Evolutionary conservation across 2,329 filamentous ascomycete genomes (phyloP).

Genomic region (Fusarium pilosicola): DNA sequence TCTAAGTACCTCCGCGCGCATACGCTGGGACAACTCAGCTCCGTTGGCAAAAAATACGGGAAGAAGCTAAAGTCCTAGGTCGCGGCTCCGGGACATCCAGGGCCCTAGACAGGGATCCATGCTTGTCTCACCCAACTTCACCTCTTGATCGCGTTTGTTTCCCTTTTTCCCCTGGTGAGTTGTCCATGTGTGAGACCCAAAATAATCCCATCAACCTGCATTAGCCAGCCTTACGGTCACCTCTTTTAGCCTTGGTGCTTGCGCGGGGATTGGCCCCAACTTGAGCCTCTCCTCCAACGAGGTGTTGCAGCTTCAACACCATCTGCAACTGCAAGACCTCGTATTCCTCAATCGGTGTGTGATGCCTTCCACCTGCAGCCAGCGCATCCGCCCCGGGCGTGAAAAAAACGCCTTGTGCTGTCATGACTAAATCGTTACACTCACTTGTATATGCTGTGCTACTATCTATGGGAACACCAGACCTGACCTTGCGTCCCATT

Average conservation of each 20-base stretch:
- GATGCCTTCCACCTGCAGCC: conserved; percentile 26
- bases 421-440: not conserved
- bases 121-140: conserved; percentile 13
- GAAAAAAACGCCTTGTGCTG: conserved; percentile 10
- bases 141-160: not conserved
- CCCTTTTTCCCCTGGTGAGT: conserved; percentile 6
- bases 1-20: conserved; percentile 9
- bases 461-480: not conserved
- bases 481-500: not conserved
- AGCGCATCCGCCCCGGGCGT: conserved; percentile 1
- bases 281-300: conserved; percentile 35
- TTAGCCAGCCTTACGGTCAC: conserved; percentile 32
- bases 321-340: conserved; percentile 7
- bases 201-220: conserved; percentile 9
- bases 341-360: conserved; percentile 34
- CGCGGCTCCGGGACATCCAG: not conserved
- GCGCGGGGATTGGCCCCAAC: not conserved
- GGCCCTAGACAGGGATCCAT: not conserved
- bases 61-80: not conserved
- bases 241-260: not conserved
- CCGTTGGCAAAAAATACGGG: not conserved
- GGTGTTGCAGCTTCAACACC: conserved; percentile 17
- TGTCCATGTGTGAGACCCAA: not conserved
- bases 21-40: not conserved
- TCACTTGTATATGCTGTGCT: not conserved